A percentile compares a stretch with the other conserved stretches of the same genome.
These are phyloP conservation scores for Puccinellia tenuiflora DNA, from an alignment of 176 grass and related monocot species.

Conservation along the genomic window DNA sequence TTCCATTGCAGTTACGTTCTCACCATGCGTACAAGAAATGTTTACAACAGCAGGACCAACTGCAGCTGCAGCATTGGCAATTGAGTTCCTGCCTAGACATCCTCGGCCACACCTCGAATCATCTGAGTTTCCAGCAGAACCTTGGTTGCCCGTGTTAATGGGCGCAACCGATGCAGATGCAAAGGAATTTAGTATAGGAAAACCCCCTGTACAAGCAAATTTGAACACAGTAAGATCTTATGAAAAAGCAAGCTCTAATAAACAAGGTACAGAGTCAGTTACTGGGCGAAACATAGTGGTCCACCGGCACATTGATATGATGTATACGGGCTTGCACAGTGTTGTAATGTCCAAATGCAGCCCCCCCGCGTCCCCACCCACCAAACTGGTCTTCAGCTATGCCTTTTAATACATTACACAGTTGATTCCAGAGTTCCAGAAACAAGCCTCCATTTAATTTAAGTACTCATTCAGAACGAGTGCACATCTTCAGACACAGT, in stretches of 20 bases:
- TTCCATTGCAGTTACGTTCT: not conserved
- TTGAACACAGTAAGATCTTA: slow-evolving; percentile 9
- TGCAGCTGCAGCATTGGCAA: slow-evolving; percentile 65
- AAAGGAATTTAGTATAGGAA: slow-evolving; percentile 35
- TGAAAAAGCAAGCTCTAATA: not conserved
- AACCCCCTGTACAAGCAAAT: slow-evolving; percentile 8
- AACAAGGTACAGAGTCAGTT: not conserved
- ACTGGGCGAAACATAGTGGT: not conserved
- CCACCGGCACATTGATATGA: not conserved
- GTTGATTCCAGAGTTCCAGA: not conserved
- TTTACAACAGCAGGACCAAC: slow-evolving; percentile 80
- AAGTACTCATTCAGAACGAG: not conserved
- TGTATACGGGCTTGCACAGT: not conserved
- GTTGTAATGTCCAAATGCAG: not conserved
- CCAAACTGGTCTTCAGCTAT: not conserved
- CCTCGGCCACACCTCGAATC: slow-evolving; percentile 49
- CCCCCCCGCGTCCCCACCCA: too few relatives aligned
- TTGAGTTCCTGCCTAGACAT: slow-evolving; percentile 57
- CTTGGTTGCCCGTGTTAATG: slow-evolving; percentile 18
- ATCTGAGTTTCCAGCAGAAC: slow-evolving; percentile 35
- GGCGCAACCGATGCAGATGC: slow-evolving; percentile 22
- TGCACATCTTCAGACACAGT: not conserved
- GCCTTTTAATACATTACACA: not conserved
- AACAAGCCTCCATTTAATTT: not conserved
- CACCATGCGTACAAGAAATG: slow-evolving; percentile 53